Percentiles rank a stretch among this genome's conserved stretches.
These are phyloP conservation scores for Fusarium pseudocircinatum DNA, from an alignment of 2,329 filamentous ascomycete species.

Conservation along the genomic window DNA sequence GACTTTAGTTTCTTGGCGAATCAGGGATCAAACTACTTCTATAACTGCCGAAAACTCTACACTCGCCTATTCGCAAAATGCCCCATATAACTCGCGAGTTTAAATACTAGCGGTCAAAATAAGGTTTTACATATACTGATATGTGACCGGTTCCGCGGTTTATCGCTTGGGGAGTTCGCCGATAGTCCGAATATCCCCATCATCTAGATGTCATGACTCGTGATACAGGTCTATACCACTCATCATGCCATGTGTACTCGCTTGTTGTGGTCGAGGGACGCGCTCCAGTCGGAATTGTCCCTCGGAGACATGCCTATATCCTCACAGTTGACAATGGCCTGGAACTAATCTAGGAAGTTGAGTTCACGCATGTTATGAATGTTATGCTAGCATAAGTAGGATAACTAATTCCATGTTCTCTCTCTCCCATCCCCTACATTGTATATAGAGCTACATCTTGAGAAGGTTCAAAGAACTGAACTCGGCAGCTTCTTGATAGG, in stretches of 20 bases:
- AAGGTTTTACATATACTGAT: not conserved
- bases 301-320: fast-evolving
- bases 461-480: not conserved
- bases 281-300: not conserved
- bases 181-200: not conserved
- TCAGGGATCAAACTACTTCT: not conserved
- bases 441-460: not conserved
- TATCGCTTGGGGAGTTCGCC: not conserved
- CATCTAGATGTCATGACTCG: not conserved
- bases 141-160: not conserved
- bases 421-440: not conserved
- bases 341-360: not conserved
- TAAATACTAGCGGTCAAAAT: not conserved
- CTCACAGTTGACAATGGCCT: too few species aligned
- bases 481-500: not conserved
- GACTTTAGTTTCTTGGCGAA: not conserved
- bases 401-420: not conserved
- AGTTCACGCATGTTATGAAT: not conserved
- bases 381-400: not conserved
- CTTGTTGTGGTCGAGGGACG: not conserved
- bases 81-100: not conserved
- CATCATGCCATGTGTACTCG: not conserved
- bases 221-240: not conserved
- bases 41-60: not conserved
- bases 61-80: not conserved